These are phyloP conservation scores for Nicotiana tomentosiformis DNA, from an alignment of 257 asterid species.

Conservation along the genomic window DNA sequence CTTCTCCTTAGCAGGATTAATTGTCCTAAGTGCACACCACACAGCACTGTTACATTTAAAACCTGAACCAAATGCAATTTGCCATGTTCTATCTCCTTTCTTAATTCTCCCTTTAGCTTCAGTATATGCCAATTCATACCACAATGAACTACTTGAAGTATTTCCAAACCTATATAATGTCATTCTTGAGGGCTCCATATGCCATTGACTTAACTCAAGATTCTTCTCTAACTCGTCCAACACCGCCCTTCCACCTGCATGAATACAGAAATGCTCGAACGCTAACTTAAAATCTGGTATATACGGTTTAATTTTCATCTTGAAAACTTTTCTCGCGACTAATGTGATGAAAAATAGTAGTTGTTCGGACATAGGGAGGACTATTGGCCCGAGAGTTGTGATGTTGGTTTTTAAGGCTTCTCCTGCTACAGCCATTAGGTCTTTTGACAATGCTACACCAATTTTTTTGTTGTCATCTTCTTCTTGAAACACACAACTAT, in stretches of 20 bases:
- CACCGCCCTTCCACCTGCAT: slow-evolving; percentile 50
- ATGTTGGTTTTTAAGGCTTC: slow-evolving; percentile 47
- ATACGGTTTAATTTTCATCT: slow-evolving; percentile 39
- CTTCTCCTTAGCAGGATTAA: slow-evolving; percentile 42
- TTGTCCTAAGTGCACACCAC: slow-evolving; percentile 39
- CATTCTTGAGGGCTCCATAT: slow-evolving; percentile 60
- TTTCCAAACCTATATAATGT: slow-evolving; percentile 47
- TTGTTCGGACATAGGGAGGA: slow-evolving; percentile 64
- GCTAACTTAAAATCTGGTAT: slow-evolving; percentile 49
- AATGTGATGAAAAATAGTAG: slow-evolving; percentile 38
- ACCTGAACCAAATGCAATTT: slow-evolving; percentile 54
- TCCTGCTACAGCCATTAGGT: slow-evolving; percentile 48
- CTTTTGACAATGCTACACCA: slow-evolving; percentile 44
- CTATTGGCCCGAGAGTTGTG: slow-evolving; percentile 47
- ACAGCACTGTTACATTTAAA: slow-evolving; percentile 51
- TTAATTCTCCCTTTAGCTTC: slow-evolving; percentile 48
- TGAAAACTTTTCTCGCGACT: slow-evolving; percentile 41
- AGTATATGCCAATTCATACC: slow-evolving; percentile 46
- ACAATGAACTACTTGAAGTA: slow-evolving; percentile 46
- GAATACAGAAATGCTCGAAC: slow-evolving; percentile 50
- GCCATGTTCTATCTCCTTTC: slow-evolving; percentile 47
- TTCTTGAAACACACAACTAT: slow-evolving; percentile 52
- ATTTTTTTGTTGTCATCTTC: slow-evolving; percentile 36
- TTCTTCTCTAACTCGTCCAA: slow-evolving; percentile 43
- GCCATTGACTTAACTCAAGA: slow-evolving; percentile 37